A percentile compares a stretch with the other conserved stretches of the same genome.
phyloP scores from a whole-genome alignment of 129 eudicot genomes.

The Pseudognaphalium luteoalbum region DNA sequence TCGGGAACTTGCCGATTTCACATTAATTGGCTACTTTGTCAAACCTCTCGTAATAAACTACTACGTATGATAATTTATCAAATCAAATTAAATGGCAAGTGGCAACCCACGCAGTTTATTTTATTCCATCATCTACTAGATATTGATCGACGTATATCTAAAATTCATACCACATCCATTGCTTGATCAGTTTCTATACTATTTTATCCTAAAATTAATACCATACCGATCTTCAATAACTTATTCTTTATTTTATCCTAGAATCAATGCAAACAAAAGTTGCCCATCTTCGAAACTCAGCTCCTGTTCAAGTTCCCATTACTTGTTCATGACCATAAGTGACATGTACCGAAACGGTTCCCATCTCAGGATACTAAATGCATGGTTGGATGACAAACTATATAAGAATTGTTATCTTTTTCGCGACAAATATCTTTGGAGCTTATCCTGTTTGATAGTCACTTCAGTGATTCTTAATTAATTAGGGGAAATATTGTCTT shows the following conservation, averaged over 20 bases:
- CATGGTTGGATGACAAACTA: neutral
- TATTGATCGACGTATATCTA: neutral
- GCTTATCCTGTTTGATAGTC: neutral
- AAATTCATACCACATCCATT: neutral
- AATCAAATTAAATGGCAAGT: neutral
- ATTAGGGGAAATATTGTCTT: too few species aligned
- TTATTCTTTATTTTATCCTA: neutral
- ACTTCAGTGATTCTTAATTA: too few species aligned
- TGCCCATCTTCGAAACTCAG: neutral
- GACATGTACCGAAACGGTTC: neutral
- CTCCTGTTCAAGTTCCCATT: neutral
- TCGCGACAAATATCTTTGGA: neutral
- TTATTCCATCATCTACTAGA: neutral
- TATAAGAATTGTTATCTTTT: neutral
- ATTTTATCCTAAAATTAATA: neutral
- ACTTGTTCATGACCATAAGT: neutral
- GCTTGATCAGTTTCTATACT: neutral
- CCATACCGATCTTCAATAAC: neutral
- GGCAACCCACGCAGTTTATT: slow-evolving; percentile 12
- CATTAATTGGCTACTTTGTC: slow-evolving; percentile 20
- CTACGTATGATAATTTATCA: neutral
- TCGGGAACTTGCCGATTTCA: slow-evolving; percentile 12
- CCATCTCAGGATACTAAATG: neutral
- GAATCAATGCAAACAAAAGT: neutral
- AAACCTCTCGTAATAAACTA: slow-evolving; percentile 1